Conservation (phyloP, 1,139 yeast species). For the Yamadazyma sp. region DNA sequence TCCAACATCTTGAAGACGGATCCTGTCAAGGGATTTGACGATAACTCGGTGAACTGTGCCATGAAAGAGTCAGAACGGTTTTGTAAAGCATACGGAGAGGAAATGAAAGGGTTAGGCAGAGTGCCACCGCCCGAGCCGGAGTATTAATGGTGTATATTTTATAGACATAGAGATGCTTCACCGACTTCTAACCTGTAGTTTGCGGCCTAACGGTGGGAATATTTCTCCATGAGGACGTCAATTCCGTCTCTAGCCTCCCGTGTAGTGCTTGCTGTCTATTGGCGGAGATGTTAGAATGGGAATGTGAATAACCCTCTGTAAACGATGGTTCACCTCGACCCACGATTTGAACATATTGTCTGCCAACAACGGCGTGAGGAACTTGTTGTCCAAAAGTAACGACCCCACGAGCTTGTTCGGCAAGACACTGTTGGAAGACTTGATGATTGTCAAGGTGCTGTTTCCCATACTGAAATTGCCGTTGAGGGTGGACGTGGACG, state of each 20-base stretch:
- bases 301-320: constrained; percentile 24
- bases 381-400: constrained; percentile 10
- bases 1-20: constrained; percentile 14
- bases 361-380: constrained; percentile 28
- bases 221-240: no score
- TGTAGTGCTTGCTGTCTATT: constrained; percentile 23
- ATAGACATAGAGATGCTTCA: not conserved
- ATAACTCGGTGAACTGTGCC: constrained; percentile 34
- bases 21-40: constrained; percentile 22
- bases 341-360: constrained; percentile 25
- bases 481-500: constrained; percentile 19
- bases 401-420: constrained; percentile 15
- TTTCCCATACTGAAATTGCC: constrained; percentile 10
- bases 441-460: constrained; percentile 10
- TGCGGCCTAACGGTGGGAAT: no score
- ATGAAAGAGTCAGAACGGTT: constrained; percentile 22
- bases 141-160: constrained; percentile 8
- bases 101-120: constrained; percentile 15
- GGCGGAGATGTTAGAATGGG: constrained; percentile 34
- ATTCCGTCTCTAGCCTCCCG: no score
- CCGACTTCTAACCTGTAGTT: no score
- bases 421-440: constrained; percentile 11
- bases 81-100: constrained; percentile 22
- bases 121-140: constrained; percentile 17
- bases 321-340: constrained; percentile 26